Evolutionary conservation across 2,329 filamentous ascomycete species (phyloP).

Genomic region (Penicillium sp.): DNA sequence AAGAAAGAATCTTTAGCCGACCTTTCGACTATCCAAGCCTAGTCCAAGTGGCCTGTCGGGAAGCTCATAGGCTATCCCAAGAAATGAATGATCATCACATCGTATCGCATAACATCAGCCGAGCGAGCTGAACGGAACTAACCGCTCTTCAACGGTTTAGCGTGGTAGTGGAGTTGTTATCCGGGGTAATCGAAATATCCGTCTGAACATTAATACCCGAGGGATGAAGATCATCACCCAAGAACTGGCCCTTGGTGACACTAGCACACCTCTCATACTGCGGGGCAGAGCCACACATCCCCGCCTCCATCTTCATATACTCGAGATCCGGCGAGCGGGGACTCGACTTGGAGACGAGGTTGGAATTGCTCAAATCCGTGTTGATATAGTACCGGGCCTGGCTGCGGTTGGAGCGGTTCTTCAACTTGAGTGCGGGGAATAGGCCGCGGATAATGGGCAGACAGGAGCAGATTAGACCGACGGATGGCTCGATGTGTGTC

Average conservation of each 20-base stretch:
- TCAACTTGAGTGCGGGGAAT: constrained; percentile 33
- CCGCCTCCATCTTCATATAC: constrained; percentile 35
- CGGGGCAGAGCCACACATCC: constrained; percentile 14
- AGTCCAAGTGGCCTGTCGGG: background rate
- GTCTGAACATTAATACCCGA: constrained; percentile 36
- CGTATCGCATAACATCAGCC: constrained; percentile 15
- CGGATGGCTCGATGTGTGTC: constrained; percentile 41
- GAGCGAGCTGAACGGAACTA: background rate
- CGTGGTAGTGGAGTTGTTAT: constrained; percentile 20
- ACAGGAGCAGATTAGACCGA: constrained; percentile 41
- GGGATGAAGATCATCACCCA: constrained; percentile 19
- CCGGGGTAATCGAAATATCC: constrained; percentile 34
- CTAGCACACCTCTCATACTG: constrained; percentile 17
- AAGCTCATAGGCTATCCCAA: background rate
- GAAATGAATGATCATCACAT: constrained; percentile 17
- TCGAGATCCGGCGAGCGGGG: constrained; percentile 31
- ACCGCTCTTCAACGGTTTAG: background rate
- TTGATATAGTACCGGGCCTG: constrained; percentile 30
- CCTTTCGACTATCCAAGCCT: background rate
- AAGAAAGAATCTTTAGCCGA: too few species aligned
- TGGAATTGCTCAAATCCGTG: constrained; percentile 29
- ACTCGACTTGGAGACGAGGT: constrained; percentile 28
- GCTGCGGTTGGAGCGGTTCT: constrained; percentile 25
- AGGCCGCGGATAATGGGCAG: constrained; percentile 41
- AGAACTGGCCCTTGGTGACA: constrained; percentile 5